These are phyloP conservation scores for Colletotrichum phormii DNA, from an alignment of 2,329 filamentous ascomycete species.

Conservation along the genomic window DNA sequence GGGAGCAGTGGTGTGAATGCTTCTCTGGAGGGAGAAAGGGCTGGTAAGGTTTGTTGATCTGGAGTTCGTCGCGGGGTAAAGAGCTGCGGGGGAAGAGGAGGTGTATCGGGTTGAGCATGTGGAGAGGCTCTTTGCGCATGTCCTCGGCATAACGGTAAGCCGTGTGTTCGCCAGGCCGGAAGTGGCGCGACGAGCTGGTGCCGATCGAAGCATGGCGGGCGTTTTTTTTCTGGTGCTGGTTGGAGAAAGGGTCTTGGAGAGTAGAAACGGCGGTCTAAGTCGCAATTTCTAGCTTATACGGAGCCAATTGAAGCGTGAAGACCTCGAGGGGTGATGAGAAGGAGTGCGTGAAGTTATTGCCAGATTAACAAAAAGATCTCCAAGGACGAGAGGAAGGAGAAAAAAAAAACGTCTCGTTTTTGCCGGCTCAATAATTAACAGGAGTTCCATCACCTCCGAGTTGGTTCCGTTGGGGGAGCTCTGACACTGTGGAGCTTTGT, in stretches of 20 bases:
- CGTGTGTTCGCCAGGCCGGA: constrained; percentile 34
- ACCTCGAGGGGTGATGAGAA: not conserved
- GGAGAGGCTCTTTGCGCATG: constrained; percentile 35
- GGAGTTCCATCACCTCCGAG: constrained; percentile 17
- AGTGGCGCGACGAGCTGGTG: constrained; percentile 35
- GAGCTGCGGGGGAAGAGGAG: constrained; percentile 30
- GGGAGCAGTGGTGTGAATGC: constrained; percentile 56
- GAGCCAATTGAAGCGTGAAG: constrained; percentile 18
- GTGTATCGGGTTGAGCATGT: constrained; percentile 34
- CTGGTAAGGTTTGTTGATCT: constrained; percentile 24
- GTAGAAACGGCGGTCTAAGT: constrained; percentile 4
- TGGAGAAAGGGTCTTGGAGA: constrained; percentile 15
- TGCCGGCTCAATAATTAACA: constrained; percentile 12
- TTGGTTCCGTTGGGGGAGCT: constrained; percentile 30
- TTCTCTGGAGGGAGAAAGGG: constrained; percentile 32
- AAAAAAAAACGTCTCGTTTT: constrained; percentile 25
- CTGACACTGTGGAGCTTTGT: constrained; percentile 11
- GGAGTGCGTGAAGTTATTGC: not conserved
- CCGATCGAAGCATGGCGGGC: constrained; percentile 32
- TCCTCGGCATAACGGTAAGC: constrained; percentile 35
- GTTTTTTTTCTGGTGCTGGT: not conserved
- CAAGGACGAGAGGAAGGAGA: not conserved
- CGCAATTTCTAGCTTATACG: not conserved
- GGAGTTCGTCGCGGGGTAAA: constrained; percentile 32
- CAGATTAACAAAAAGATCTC: not conserved